Evolutionary conservation across 2,329 filamentous ascomycete genomes (phyloP), one percentile per base, ranked within the genome.

Genomic region (Alternaria brassicicola): DNA sequence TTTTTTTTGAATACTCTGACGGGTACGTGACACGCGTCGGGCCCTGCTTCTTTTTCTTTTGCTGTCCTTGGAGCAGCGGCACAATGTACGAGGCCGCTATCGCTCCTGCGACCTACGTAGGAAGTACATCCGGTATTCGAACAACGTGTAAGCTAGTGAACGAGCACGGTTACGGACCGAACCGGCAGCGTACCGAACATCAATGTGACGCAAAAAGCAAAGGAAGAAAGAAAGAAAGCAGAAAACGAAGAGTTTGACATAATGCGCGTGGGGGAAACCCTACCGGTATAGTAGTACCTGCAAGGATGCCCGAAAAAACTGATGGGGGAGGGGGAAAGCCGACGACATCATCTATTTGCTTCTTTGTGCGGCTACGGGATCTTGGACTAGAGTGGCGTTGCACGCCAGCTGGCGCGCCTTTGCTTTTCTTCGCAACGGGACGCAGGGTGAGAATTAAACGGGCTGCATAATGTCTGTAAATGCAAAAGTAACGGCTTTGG

Each of bases 401-500:
- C 17, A 35, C 19, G 19, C 12, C 19, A 23, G 9, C 36, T 23
- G 21, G 43, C 28, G 10, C 12, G 19, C 6, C 17, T 15, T 47
- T 47, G 43, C 43, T 47, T 47, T 47, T 47, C 33, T 47, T 35
- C 43, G 30, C 13, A 31, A 23, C 43, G 43, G 28, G 35, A 47
- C 30, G 43, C 43, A 47, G 43, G 43, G 43, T 47, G 13, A 35
- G 36, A 47, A 33, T 47, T n/a, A 47, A 47, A 47, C 43, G 43
- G 28, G 43, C 43, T 33, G 30, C 43, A 33, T 35, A 35, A 47
- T 25, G 35, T 13, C 43, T 13, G 43, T 47, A 35, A 35, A 47
- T 47, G 43, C 43, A 47, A 47, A 46, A 47, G 28, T 35, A 47
- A 47, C 43, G 43, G 43, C 43, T 47, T 47, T 47, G 13, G 33